Base-by-base conservation (phyloP, 164 flowering plant genomes). In the Kalanchoe fedtschenkoi region DNA sequence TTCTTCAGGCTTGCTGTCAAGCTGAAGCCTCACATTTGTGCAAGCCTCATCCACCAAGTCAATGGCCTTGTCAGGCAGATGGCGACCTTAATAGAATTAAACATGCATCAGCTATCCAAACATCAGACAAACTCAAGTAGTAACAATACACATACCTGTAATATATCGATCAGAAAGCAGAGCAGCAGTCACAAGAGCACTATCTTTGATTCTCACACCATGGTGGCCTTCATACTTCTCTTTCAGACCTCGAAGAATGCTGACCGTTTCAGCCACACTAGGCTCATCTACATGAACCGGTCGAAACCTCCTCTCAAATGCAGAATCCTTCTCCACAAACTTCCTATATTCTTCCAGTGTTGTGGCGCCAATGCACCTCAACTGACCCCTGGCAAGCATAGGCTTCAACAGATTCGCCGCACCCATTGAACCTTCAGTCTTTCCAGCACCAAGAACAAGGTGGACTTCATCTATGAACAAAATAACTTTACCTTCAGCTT, bases 31-130 rank as follows among this genome's bases (percentile, higher is more conserved):
- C 44, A 89, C 92, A 77, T 91, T 88, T 26, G 97, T 96, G 75
- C 95, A 88, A 1, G 97, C 96, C 66, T 88, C 97, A 75, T 91
- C 97, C 37, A 91, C 92, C 46, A 91, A 68, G 64, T 87, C 98
- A 59, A 89, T 92, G 0, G 98, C 98, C 71, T 91, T 91, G 35
- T 91, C 96, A 0, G 97, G 96, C 1, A 91, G 78, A 66, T n/a
- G n/a, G n/a, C n/a, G n/a, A n/a, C n/a, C n/a, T n/a, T n/a, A n/a
- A n/a, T n/a, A n/a, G n/a, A n/a, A n/a, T n/a, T n/a, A n/a, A n/a
- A n/a, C n/a, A n/a, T n/a, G n/a, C n/a, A n/a, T n/a, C n/a, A n/a
- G n/a, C n/a, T n/a, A n/a, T n/a, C n/a, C n/a, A n/a, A n/a, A n/a
- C n/a, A n/a, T n/a, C n/a, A n/a, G n/a, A n/a, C n/a, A n/a, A n/a